Evolutionary conservation across 345 rosid genomes (phyloP).

Genomic region (Gossypium bickii): DNA sequence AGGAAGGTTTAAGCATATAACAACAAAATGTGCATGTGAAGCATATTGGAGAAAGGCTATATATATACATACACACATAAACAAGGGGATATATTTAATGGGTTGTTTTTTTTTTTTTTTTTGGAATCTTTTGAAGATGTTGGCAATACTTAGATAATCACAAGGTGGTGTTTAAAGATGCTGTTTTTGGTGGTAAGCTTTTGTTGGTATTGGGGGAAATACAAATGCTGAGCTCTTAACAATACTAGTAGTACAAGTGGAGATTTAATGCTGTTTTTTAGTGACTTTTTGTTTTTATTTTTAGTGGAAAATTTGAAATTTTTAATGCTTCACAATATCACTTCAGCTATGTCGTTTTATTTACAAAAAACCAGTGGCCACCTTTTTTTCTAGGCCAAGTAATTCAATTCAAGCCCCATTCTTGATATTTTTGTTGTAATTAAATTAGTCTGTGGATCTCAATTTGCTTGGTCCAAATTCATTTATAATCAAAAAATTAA

Average conservation of each 20-base stretch:
- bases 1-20: neutral
- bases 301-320: neutral
- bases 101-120: neutral
- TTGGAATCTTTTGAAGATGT: slow-evolving; percentile 4
- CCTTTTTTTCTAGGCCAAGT: neutral
- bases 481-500: too few relatives aligned
- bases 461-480: too few relatives aligned
- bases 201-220: slow-evolving; percentile 8
- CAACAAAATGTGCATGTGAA: slow-evolving; percentile 14
- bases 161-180: neutral
- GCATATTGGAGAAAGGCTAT: slow-evolving; percentile 3
- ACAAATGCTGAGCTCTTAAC: neutral
- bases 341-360: neutral
- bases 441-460: too few relatives aligned
- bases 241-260: neutral
- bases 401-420: neutral
- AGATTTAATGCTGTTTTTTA: neutral
- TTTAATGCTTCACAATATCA: slow-evolving; percentile 1
- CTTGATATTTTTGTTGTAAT: too few relatives aligned
- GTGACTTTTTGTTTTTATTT: neutral
- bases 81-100: neutral
- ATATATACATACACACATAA: neutral
- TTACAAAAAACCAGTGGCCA: neutral
- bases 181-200: neutral
- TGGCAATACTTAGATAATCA: neutral